Evolutionary conservation across 2,329 filamentous ascomycete species (phyloP).

Genomic region (Lasiodiplodia gonubiensis): DNA sequence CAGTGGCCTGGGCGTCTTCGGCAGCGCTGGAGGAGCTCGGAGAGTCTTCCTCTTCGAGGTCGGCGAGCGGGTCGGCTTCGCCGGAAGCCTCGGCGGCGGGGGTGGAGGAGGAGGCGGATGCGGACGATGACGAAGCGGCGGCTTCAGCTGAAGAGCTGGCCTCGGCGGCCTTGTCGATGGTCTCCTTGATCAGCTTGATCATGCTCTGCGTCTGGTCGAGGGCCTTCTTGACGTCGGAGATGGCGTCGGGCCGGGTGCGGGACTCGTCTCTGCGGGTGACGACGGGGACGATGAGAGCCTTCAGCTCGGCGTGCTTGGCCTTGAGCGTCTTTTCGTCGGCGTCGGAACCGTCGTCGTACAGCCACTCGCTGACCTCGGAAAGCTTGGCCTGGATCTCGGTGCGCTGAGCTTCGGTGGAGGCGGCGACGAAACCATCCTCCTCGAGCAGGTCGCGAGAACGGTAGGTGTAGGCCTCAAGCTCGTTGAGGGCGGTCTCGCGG

Average conservation of each 20-base stretch:
- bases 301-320: slow-evolving; percentile 75
- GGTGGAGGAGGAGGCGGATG: slow-evolving; percentile 55
- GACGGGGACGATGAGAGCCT: slow-evolving; percentile 78
- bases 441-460: slow-evolving; percentile 82
- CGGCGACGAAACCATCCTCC: slow-evolving; percentile 73
- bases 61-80: slow-evolving; percentile 41
- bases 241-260: slow-evolving; percentile 69
- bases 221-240: slow-evolving; percentile 71
- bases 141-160: slow-evolving; percentile 45
- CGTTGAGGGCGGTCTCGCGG: slow-evolving; percentile 87
- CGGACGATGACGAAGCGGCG: slow-evolving; percentile 43
- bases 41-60: slow-evolving; percentile 72
- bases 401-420: slow-evolving; percentile 72
- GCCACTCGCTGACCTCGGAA: slow-evolving; percentile 79
- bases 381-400: slow-evolving; percentile 70
- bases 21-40: slow-evolving; percentile 49
- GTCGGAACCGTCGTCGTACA: slow-evolving; percentile 82
- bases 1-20: slow-evolving; percentile 35
- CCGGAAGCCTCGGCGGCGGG: slow-evolving; percentile 45
- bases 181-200: slow-evolving; percentile 69
- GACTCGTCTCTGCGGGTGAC: slow-evolving; percentile 76
- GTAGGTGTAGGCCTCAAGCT: slow-evolving; percentile 93
- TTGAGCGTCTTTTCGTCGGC: slow-evolving; percentile 77
- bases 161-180: slow-evolving; percentile 73
- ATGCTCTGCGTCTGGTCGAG: slow-evolving; percentile 75